phyloP scores from a whole-genome alignment of 352 stramenopile species.

The Pythium graminicola region DNA sequence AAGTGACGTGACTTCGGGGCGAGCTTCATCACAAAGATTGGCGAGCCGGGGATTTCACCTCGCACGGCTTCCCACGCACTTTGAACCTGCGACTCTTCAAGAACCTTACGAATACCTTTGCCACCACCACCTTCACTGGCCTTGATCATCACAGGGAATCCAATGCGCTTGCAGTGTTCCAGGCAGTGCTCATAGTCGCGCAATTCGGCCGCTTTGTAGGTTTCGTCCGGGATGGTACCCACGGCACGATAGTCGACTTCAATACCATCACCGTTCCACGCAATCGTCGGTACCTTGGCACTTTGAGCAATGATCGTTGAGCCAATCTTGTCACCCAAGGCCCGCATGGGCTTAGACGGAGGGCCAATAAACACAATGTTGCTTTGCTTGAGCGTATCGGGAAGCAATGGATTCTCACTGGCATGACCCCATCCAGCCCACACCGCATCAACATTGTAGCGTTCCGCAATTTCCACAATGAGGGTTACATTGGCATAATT shows the following conservation, averaged over 20 bases:
- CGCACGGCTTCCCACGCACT: constrained; percentile 89
- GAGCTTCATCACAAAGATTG: constrained; percentile 96
- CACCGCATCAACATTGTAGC: constrained; percentile 95
- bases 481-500: constrained; percentile 99
- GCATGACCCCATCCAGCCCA: constrained; percentile 99
- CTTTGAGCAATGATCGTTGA: constrained; percentile 99
- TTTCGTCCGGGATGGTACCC: constrained; percentile 87
- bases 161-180: constrained; percentile 86
- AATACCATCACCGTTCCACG: constrained; percentile 98
- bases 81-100: constrained; percentile 84
- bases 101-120: constrained; percentile 94
- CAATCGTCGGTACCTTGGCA: constrained; percentile 97
- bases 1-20: constrained; percentile 95
- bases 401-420: constrained; percentile 97
- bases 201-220: constrained; percentile 94
- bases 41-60: too few relatives aligned
- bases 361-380: constrained; percentile 99
- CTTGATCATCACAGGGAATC: constrained; percentile 98
- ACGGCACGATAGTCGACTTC: constrained; percentile 86
- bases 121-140: constrained; percentile 95
- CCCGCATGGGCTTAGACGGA: constrained; percentile 96
- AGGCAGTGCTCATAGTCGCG: constrained; percentile 88
- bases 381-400: constrained; percentile 90
- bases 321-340: constrained; percentile 99
- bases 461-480: constrained; percentile 97